phyloP scores from a whole-genome alignment of 106 monocot genomes.

The Apostasia ramifera region DNA sequence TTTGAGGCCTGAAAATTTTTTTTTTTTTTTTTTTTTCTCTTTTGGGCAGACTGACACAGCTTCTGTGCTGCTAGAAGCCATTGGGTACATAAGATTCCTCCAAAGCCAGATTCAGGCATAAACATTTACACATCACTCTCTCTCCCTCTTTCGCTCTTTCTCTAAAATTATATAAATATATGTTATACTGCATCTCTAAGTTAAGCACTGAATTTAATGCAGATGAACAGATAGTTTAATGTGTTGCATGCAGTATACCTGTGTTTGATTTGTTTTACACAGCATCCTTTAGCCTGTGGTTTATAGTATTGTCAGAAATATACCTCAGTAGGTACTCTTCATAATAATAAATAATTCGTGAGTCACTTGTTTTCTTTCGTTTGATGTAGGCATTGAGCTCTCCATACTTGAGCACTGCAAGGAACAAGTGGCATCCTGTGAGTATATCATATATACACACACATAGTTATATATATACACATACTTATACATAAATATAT shows the following conservation, averaged over 20 bases:
- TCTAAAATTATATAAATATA: too few relatives aligned
- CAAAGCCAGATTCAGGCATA: constrained; percentile 80
- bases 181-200: background rate
- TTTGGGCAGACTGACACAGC: constrained; percentile 94
- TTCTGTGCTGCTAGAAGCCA: constrained; percentile 88
- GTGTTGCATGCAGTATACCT: background rate
- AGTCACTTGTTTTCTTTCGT: background rate
- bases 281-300: constrained; percentile 31
- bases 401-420: constrained; percentile 37
- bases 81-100: constrained; percentile 99
- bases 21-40: background rate
- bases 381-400: constrained; percentile 35
- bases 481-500: too few relatives aligned
- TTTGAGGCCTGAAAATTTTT: background rate
- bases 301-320: constrained; percentile 8
- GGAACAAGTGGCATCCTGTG: constrained; percentile 5
- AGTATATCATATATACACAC: background rate
- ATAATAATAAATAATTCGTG: too few relatives aligned
- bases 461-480: too few relatives aligned
- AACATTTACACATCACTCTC: too few relatives aligned
- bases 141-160: background rate
- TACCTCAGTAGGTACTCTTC: background rate
- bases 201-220: constrained; percentile 1
- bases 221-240: constrained; percentile 52
- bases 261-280: constrained; percentile 15